Evolutionary conservation across 2,329 filamentous ascomycete species (phyloP), one percentile per base, ranked within the genome.

Genomic region (Ustilaginoidea virens): DNA sequence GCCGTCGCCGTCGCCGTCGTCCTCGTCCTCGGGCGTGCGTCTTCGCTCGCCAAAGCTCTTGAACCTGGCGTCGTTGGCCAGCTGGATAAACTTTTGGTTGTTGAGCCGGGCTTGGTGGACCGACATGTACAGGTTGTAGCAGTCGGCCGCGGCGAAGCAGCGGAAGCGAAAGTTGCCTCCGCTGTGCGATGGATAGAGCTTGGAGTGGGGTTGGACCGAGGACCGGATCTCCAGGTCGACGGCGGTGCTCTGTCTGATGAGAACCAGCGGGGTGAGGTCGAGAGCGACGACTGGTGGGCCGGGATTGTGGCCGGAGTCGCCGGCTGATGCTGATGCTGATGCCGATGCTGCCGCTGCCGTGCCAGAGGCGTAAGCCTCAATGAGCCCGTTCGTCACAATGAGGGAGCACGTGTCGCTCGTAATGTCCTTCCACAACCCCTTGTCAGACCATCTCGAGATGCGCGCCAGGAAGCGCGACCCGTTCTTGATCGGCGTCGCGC

Each of bases 171-270:
- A 81, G 48, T 92, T 90, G 42, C 59, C 63, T 18, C 65, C 65
- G 10, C 74, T 76, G 28, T 76, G 67, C 10, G 44, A 46, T 56
- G 58, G 67, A 34, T 63, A 68, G 32, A 93, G 66, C 41, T 72
- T 70, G 5, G 80, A 85, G 36, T 80, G 63, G 14, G 63, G 52
- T 24, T 80, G 79, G 16, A 86, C 79, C 2, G 82, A 82, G 5
- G 87, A 94, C 28, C 85, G 79, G 38, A 98, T 82, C 39, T 92
- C 90, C 30, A 98, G 81, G 49, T 98, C 90, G 18, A 98, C 70
- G 4, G 80, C 81, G 14, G 85, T 98, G 43, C 86, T 90, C 44
- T 87, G 79, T 37, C 87, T 74, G 36, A 96, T 74, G 40, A 86
- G 79, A 6, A 96, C 87, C 21, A 93, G 62, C 1, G 90, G 90